phyloP scores from a whole-genome alignment of 1,284 basidiomycete genomes.

The Takashimella tepidaria region DNA sequence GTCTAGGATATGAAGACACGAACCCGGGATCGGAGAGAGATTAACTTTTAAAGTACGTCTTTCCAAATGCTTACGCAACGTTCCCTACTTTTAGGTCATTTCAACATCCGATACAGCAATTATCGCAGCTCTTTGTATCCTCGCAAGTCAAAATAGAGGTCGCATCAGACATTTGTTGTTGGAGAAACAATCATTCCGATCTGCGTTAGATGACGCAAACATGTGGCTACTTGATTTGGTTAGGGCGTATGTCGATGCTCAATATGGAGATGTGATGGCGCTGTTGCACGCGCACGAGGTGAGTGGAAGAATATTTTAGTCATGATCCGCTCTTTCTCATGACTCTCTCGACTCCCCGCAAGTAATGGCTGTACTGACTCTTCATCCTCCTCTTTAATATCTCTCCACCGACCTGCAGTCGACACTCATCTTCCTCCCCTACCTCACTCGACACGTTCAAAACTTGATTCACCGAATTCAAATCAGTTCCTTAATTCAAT shows the following conservation, averaged over 20 bases:
- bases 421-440: conserved; percentile 29
- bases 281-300: conserved; percentile 29
- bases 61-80: no score
- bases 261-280: conserved; percentile 30
- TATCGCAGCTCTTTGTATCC: conserved; percentile 27
- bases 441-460: conserved; percentile 16
- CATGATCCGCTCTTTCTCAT: no score
- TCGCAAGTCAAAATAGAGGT: conserved; percentile 27
- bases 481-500: conserved; percentile 36
- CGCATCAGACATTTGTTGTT: conserved; percentile 28
- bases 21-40: no score
- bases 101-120: conserved; percentile 33
- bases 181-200: conserved; percentile 30
- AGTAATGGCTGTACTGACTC: background rate
- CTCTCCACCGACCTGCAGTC: conserved; percentile 13
- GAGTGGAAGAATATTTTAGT: no score
- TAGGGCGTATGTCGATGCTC: conserved; percentile 33
- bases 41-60: no score
- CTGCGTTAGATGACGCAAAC: conserved; percentile 30
- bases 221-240: conserved; percentile 36
- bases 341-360: background rate
- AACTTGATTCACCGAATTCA: conserved; percentile 25
- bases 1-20: no score
- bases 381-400: no score
- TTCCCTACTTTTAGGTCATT: conserved; percentile 25